phyloP scores from a whole-genome alignment of 169 alveolate species.

The Plasmodium vivax region DNA sequence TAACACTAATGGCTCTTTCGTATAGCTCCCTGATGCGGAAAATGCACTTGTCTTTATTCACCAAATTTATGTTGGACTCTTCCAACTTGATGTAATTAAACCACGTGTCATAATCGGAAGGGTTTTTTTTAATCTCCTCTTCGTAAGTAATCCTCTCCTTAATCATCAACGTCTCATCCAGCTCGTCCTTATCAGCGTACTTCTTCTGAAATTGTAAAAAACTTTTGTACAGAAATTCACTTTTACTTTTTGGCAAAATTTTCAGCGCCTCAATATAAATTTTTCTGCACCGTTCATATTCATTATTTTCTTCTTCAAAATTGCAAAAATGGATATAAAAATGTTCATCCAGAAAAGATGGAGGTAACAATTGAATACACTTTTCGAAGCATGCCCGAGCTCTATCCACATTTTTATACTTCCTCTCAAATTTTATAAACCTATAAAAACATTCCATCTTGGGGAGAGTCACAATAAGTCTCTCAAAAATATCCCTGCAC shows the following conservation, averaged over 20 bases:
- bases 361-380: conserved; percentile 93
- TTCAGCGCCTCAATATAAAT: conserved; percentile 95
- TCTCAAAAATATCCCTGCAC: conserved; percentile 92
- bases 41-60: conserved; percentile 54
- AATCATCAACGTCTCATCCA: conserved; percentile 89
- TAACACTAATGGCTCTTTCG: conserved; percentile 94
- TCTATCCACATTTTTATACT: conserved; percentile 87
- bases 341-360: conserved; percentile 92
- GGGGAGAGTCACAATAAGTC: conserved; percentile 93
- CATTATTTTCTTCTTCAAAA: conserved; percentile 94
- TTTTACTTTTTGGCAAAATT: conserved; percentile 90
- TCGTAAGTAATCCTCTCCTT: conserved; percentile 89
- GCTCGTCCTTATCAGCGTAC: conserved; percentile 92
- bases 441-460: conserved; percentile 91
- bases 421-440: conserved; percentile 96
- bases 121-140: conserved; percentile 85
- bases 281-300: conserved; percentile 92
- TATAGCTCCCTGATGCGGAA: conserved; percentile 91
- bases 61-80: conserved; percentile 86
- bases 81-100: conserved; percentile 96
- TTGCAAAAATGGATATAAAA: conserved; percentile 93
- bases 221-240: conserved; percentile 89
- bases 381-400: conserved; percentile 90
- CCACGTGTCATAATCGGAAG: conserved; percentile 96
- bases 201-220: conserved; percentile 95